phyloP scores from a whole-genome alignment of 345 rosid species.

The Eutrema japonicum region DNA sequence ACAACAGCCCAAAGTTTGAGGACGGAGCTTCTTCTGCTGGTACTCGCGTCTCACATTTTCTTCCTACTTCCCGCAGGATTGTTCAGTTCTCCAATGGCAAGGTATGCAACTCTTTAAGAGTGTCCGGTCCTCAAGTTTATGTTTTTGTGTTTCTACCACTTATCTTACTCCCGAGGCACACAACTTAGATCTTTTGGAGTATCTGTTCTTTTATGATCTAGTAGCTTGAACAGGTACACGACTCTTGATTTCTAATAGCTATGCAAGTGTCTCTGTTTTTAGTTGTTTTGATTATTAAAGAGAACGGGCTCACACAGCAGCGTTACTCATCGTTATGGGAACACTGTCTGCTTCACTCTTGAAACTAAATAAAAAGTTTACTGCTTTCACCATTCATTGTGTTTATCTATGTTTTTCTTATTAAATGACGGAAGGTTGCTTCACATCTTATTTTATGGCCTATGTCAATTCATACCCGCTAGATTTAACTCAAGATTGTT shows the following conservation, averaged over 20 bases:
- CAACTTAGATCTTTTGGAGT: conserved; percentile 5
- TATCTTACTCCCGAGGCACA: not conserved
- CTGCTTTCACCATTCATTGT: not conserved
- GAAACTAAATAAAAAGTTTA: too few relatives aligned
- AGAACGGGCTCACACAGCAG: not conserved
- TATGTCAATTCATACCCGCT: conserved; percentile 4
- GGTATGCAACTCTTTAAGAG: conserved; percentile 51
- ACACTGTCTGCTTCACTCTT: conserved; percentile 18
- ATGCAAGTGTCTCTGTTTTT: conserved; percentile 1
- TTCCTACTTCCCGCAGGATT: conserved; percentile 91
- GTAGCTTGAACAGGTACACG: conserved; percentile 17
- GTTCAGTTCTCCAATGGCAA: conserved; percentile 96
- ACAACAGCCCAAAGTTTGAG: conserved; percentile 43
- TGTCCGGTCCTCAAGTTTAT: conserved; percentile 5
- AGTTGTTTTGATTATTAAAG: conserved; percentile 6
- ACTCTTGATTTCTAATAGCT: conserved; percentile 2
- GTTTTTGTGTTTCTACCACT: not conserved
- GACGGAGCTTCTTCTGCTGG: conserved; percentile 41
- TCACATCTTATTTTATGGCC: conserved; percentile 2
- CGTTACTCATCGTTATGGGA: not conserved
- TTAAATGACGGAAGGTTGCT: conserved; percentile 9
- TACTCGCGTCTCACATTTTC: conserved; percentile 70
- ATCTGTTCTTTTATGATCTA: conserved; percentile 3
- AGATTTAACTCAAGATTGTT: conserved; percentile 4
- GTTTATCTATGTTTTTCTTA: conserved; percentile 11